Evolutionary conservation across 2,329 filamentous ascomycete genomes (phyloP).

Genomic region (Colletotrichum navitas): DNA sequence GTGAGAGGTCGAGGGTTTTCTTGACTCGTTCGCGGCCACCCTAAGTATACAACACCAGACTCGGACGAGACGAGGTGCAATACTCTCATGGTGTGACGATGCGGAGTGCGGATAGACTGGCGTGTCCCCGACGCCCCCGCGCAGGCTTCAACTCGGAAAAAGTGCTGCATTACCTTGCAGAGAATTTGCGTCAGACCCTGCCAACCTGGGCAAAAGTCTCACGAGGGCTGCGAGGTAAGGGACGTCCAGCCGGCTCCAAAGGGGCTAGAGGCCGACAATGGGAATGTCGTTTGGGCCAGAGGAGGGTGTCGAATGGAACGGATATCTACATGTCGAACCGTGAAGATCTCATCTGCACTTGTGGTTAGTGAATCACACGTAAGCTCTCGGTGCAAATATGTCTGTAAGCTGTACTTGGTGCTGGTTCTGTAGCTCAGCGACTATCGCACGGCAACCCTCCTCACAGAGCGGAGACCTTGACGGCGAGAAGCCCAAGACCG

Average conservation of each 20-base stretch:
- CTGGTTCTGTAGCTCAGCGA: background rate
- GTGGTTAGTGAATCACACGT: background rate
- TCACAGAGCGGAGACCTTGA: background rate
- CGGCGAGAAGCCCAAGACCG: background rate
- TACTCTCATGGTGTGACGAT: background rate
- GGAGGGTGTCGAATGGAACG: background rate
- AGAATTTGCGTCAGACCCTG: background rate
- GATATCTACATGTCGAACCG: background rate
- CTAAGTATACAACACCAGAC: background rate
- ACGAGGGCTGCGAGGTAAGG: background rate
- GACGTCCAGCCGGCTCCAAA: background rate
- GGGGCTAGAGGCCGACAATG: background rate
- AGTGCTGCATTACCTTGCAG: background rate
- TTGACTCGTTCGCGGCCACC: background rate
- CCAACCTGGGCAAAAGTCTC: background rate
- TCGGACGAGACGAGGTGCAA: conserved; percentile 11
- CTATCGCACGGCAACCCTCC: background rate
- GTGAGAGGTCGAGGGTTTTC: background rate
- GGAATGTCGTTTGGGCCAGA: background rate
- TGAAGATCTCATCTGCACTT: background rate
- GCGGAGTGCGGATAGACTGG: conserved; percentile 4
- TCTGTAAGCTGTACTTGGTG: background rate
- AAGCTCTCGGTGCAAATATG: no score
- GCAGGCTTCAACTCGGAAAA: background rate
- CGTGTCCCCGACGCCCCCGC: background rate